Percentiles rank a stretch among this genome's conserved stretches.
Evolutionary conservation across 106 monocot genomes (phyloP).

Genomic region (Dendrobium catenatum): DNA sequence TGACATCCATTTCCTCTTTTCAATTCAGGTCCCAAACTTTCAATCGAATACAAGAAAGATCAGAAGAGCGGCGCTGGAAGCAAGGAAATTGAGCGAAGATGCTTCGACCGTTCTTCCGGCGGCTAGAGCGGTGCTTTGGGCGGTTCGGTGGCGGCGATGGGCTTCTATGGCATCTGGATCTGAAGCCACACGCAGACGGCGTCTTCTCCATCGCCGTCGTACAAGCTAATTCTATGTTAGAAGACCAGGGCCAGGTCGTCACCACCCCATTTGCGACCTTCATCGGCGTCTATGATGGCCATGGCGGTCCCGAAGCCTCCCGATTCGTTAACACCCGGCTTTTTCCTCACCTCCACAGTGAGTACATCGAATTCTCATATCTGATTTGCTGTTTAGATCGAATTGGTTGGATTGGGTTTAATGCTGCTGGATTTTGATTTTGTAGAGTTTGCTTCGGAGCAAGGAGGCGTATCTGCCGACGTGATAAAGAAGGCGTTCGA

Average conservation of each 20-base stretch:
- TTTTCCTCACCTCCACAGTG: constrained; percentile 42
- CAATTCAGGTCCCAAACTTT: neutral
- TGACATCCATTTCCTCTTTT: neutral
- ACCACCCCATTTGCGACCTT: constrained; percentile 36
- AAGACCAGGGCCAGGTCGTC: constrained; percentile 50
- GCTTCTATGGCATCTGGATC: constrained; percentile 43
- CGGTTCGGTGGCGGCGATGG: constrained; percentile 29
- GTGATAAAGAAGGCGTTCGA: constrained; percentile 58
- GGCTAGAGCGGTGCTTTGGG: constrained; percentile 32
- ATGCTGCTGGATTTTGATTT: neutral
- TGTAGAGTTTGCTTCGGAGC: constrained; percentile 37
- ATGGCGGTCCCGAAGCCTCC: constrained; percentile 50
- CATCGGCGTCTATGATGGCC: constrained; percentile 50
- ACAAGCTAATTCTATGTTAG: constrained; percentile 37
- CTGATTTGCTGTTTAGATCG: neutral
- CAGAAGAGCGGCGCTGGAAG: neutral
- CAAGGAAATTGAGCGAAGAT: constrained; percentile 7
- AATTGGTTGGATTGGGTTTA: neutral
- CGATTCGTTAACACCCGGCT: constrained; percentile 41
- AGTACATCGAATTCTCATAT: neutral
- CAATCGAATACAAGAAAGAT: neutral
- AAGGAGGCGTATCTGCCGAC: constrained; percentile 52
- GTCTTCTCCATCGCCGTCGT: constrained; percentile 55
- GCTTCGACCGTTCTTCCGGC: constrained; percentile 20
- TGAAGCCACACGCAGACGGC: constrained; percentile 40